Percentiles rank a stretch among this genome's conserved stretches.
Evolutionary conservation across 2,329 filamentous ascomycete genomes (phyloP).

Genomic region (Xylaria hypoxylon): DNA sequence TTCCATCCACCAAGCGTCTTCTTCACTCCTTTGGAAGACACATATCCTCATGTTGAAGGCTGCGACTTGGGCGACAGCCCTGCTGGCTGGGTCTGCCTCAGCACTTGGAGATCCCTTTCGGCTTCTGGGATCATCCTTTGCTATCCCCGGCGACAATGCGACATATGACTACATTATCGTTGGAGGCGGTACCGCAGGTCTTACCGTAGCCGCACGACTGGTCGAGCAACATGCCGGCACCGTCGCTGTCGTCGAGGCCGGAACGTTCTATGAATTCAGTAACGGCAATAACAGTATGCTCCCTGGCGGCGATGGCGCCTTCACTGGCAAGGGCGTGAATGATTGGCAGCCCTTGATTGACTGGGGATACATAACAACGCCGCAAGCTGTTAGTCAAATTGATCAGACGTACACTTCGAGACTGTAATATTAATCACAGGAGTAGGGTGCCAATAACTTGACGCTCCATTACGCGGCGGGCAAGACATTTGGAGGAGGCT

Average conservation of each 20-base stretch:
- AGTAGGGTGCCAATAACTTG: constrained; percentile 38
- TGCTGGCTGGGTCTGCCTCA: constrained; percentile 29
- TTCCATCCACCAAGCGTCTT: constrained; percentile 15
- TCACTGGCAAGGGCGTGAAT: constrained; percentile 36
- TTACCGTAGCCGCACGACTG: constrained; percentile 52
- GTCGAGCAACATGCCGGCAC: constrained; percentile 49
- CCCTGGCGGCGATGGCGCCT: constrained; percentile 44
- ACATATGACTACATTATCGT: constrained; percentile 49
- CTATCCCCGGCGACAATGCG: constrained; percentile 38
- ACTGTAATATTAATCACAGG: constrained; percentile 4
- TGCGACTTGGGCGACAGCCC: constrained; percentile 31
- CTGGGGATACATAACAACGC: constrained; percentile 49
- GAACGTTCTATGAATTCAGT: constrained; percentile 52
- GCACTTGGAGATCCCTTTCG: constrained; percentile 32
- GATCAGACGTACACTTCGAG: background rate
- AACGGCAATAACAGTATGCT: constrained; percentile 42
- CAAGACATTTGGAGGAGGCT: constrained; percentile 49
- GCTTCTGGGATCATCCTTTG: constrained; percentile 39
- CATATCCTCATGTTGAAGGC: constrained; percentile 26
- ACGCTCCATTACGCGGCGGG: constrained; percentile 48
- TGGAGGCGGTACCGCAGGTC: constrained; percentile 56
- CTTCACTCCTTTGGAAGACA: constrained; percentile 27
- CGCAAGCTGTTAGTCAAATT: constrained; percentile 41
- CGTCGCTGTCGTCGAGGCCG: constrained; percentile 57
- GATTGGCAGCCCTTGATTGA: constrained; percentile 44